Percentiles rank a stretch among this genome's conserved stretches.
Conservation (phyloP, 345 rosid genomes). For the Pistacia vera region DNA sequence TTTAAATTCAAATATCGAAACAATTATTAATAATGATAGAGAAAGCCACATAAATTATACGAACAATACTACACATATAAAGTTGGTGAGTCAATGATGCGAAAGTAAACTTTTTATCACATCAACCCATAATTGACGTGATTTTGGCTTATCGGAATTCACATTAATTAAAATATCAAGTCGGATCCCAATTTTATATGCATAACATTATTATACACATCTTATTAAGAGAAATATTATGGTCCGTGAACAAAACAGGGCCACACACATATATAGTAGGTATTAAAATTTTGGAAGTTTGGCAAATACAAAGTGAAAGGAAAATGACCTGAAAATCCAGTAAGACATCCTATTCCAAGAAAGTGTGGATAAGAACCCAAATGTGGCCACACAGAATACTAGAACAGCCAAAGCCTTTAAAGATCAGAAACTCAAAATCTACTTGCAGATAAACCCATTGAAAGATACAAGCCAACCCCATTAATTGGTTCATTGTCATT, state of each 20-base stretch:
- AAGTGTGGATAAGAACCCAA: constrained; percentile 31
- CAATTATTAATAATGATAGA: too few relatives aligned
- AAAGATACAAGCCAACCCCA: constrained; percentile 13
- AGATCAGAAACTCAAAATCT: constrained; percentile 10
- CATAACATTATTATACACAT: too few relatives aligned
- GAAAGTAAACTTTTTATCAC: too few relatives aligned
- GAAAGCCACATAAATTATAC: too few relatives aligned
- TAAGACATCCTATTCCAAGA: constrained; percentile 11
- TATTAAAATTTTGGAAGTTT: not conserved
- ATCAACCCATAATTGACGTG: too few relatives aligned
- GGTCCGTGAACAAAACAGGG: not conserved
- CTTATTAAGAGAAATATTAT: too few relatives aligned
- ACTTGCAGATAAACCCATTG: constrained; percentile 12
- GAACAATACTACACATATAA: too few relatives aligned
- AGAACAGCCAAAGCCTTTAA: constrained; percentile 13
- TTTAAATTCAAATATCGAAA: too few relatives aligned
- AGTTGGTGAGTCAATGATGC: too few relatives aligned
- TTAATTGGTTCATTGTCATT: constrained; percentile 21
- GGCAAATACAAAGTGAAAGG: not conserved
- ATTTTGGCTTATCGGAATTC: too few relatives aligned
- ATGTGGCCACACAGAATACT: constrained; percentile 32
- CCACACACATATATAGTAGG: not conserved
- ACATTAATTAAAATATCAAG: too few relatives aligned
- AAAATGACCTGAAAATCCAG: constrained; percentile 25
- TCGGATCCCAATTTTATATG: too few relatives aligned